Percentiles rank a stretch among this genome's conserved stretches.
These are phyloP conservation scores for Chalaropsis thielavioides DNA, from an alignment of 2,329 filamentous ascomycete genomes.

Conservation along the genomic window DNA sequence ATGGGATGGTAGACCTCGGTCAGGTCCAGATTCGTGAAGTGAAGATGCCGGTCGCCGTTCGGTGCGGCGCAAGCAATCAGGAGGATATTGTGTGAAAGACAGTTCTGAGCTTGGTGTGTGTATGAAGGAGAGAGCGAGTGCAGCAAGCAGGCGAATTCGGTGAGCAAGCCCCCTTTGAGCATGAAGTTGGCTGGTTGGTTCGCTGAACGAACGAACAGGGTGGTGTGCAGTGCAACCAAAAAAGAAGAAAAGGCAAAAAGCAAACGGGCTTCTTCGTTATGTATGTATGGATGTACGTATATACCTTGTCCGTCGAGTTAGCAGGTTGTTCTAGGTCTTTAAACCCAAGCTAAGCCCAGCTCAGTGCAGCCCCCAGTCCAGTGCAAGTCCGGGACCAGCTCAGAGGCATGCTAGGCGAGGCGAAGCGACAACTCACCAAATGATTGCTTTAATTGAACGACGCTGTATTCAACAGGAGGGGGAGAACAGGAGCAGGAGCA, in stretches of 20 bases:
- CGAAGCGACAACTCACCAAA: constrained; percentile 3
- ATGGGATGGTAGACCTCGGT: neutral
- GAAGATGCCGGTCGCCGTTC: neutral
- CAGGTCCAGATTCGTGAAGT: neutral
- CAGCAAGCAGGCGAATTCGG: neutral
- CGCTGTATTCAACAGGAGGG: neutral
- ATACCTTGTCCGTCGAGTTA: neutral
- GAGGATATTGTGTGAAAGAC: neutral
- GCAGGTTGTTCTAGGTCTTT: neutral
- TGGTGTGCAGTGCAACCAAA: neutral
- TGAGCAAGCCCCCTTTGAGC: neutral
- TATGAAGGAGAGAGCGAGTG: neutral
- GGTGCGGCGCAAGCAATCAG: neutral
- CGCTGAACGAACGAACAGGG: neutral
- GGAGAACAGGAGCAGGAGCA: neutral
- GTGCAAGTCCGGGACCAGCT: neutral
- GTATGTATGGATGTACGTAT: neutral
- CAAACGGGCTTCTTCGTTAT: neutral
- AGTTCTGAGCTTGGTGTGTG: too few species aligned
- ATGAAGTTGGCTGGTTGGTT: neutral
- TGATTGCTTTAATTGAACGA: neutral
- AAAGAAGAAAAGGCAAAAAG: too few species aligned
- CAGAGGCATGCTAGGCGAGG: neutral
- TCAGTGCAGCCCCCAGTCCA: neutral
- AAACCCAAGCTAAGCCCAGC: neutral